These are phyloP conservation scores for Fusarium globosum DNA, from an alignment of 2,329 filamentous ascomycete species.

Conservation along the genomic window DNA sequence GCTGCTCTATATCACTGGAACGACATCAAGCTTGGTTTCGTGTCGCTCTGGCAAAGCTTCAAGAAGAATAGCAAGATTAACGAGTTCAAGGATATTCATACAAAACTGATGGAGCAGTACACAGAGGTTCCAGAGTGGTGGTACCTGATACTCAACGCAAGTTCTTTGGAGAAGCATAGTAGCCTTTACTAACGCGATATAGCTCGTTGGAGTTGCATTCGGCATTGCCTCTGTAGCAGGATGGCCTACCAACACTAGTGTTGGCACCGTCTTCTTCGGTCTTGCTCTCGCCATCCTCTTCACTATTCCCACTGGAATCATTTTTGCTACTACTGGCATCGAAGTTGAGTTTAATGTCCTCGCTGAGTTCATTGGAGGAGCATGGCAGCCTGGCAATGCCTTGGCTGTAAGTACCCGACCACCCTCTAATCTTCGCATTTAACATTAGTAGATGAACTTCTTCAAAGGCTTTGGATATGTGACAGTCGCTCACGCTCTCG, in stretches of 20 bases:
- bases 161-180: fast-evolving
- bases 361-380: slow-evolving; percentile 60
- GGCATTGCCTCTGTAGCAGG: slow-evolving; percentile 51
- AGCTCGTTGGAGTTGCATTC: slow-evolving; percentile 47
- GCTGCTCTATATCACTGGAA: slow-evolving; percentile 50
- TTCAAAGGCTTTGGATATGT: slow-evolving; percentile 59
- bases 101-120: slow-evolving; percentile 56
- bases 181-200: neutral
- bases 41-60: slow-evolving; percentile 29
- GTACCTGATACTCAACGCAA: slow-evolving; percentile 44
- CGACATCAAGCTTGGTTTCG: slow-evolving; percentile 49
- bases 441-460: slow-evolving; percentile 53
- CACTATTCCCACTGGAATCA: slow-evolving; percentile 58
- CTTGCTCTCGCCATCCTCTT: slow-evolving; percentile 56
- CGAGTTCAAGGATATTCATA: slow-evolving; percentile 56
- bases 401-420: slow-evolving; percentile 42
- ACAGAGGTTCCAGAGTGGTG: slow-evolving; percentile 63
- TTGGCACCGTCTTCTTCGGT: slow-evolving; percentile 58
- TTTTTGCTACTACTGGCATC: slow-evolving; percentile 57
- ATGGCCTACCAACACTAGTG: slow-evolving; percentile 57
- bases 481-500: slow-evolving; percentile 51
- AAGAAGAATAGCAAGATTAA: slow-evolving; percentile 13
- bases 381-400: slow-evolving; percentile 56
- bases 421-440: fast-evolving
- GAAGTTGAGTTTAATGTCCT: slow-evolving; percentile 59